These are phyloP conservation scores for Pseudogymnoascus pannorum DNA, from an alignment of 2,329 filamentous ascomycete species.

Conservation along the genomic window DNA sequence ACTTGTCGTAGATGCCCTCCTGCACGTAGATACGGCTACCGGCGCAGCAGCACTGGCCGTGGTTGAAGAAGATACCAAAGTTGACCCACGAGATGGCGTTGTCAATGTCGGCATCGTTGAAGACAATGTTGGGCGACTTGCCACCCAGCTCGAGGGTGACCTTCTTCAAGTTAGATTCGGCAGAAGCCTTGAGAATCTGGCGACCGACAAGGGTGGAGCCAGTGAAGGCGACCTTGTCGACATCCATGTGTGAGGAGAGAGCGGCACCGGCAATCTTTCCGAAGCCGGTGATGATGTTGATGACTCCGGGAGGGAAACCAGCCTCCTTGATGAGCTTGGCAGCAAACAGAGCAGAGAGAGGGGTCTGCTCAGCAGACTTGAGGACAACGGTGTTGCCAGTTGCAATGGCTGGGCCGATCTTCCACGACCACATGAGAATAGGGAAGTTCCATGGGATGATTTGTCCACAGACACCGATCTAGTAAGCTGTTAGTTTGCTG, in stretches of 20 bases:
- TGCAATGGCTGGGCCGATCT: constrained; percentile 55
- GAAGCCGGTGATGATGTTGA: constrained; percentile 59
- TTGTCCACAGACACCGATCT: constrained; percentile 60
- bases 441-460: constrained; percentile 71
- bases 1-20: constrained; percentile 63
- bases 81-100: constrained; percentile 58
- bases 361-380: constrained; percentile 57
- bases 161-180: constrained; percentile 56
- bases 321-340: constrained; percentile 52
- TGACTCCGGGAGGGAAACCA: constrained; percentile 57
- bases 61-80: constrained; percentile 37
- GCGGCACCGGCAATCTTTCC: constrained; percentile 61
- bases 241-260: constrained; percentile 53
- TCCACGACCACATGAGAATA: constrained; percentile 59
- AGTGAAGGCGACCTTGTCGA: constrained; percentile 62
- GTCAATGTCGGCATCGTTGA: constrained; percentile 53
- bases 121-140: constrained; percentile 56
- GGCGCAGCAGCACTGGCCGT: constrained; percentile 44
- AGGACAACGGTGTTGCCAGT: constrained; percentile 52
- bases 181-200: constrained; percentile 57
- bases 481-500: neutral
- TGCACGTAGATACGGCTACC: constrained; percentile 64
- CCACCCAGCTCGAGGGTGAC: constrained; percentile 56
- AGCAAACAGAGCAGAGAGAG: constrained; percentile 47
- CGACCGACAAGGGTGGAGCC: constrained; percentile 55